Evolutionary conservation across 2,329 filamentous ascomycete genomes (phyloP), one percentile per base, ranked within the genome.

Genomic region (Alternaria brassicae): DNA sequence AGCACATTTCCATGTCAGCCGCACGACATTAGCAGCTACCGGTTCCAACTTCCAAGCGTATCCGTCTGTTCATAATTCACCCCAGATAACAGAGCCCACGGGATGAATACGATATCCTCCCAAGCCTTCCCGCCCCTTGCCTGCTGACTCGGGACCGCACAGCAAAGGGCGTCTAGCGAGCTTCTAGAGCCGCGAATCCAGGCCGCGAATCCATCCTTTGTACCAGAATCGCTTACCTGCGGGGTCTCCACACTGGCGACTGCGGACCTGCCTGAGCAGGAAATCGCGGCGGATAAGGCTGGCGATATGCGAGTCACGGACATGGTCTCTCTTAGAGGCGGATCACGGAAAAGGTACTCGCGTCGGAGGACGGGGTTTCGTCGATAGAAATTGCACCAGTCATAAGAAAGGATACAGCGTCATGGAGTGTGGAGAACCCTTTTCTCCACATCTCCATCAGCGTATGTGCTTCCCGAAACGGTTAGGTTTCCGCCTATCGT

Each of bases 111-210:
- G 30, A 50, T 4, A 44, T 49, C 19, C 30, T 42, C 53, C 53
- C 44, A 64, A 52, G 58, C 54, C 30, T 23, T 50, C 49, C 53
- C 56, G 59, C 56, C 57, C 66, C 67, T 63, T 49, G 51, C 60
- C 53, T 57, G 57, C 58, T 68, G 62, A 63, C 62, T 71, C 62
- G 61, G 56, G 53, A 49, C 50, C 56, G 32, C 58, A 60, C 60
- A 69, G 63, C 50, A 61, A 58, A 57, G 51, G 51, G 60, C 66
- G 66, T 69, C 68, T 71, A 71, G 68, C 56, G 59, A 61, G 62
- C 60, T 57, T 63, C 58, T 63, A 62, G 54, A 60, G 53, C 58
- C 32, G 34, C 42, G 39, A 41, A 57, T 55, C 56, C 51, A 58
- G 51, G 56, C 51, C 51, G 51, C 51, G 53, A 50, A 58, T 58